Evolutionary conservation across 495 filamentous ascomycete species (phyloP).

Genomic region (Penicillium parvum): DNA sequence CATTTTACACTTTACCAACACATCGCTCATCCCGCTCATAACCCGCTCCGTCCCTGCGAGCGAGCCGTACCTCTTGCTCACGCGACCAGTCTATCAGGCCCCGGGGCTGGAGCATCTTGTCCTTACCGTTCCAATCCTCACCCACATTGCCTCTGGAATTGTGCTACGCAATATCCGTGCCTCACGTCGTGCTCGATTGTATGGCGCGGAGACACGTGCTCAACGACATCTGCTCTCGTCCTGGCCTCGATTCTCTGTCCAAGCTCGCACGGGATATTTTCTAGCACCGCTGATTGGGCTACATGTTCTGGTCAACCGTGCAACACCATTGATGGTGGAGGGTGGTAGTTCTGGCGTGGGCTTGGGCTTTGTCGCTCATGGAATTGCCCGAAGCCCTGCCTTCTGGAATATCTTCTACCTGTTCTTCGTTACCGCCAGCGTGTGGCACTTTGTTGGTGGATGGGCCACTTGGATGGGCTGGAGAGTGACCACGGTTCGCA

Average conservation of each 20-base stretch:
- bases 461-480: conserved; percentile 68
- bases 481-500: conserved; percentile 40
- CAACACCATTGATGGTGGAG: conserved; percentile 66
- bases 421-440: conserved; percentile 62
- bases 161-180: conserved; percentile 70
- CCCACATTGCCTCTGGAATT: conserved; percentile 62
- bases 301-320: conserved; percentile 68
- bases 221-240: conserved; percentile 35
- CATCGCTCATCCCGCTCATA: conserved; percentile 66
- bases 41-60: conserved; percentile 49
- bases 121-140: conserved; percentile 41
- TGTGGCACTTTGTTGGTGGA: conserved; percentile 80
- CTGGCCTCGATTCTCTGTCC: conserved; percentile 66
- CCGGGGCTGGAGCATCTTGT: conserved; percentile 43
- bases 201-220: conserved; percentile 55
- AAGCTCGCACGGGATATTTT: conserved; percentile 62
- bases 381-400: conserved; percentile 63
- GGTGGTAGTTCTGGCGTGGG: conserved; percentile 80
- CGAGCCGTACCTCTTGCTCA: conserved; percentile 58
- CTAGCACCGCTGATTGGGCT: conserved; percentile 58
- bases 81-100: conserved; percentile 76
- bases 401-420: conserved; percentile 65
- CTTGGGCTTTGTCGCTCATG: conserved; percentile 79
- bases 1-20: conserved; percentile 72
- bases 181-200: conserved; percentile 59